A percentile compares a stretch with the other conserved stretches of the same genome.
Conservation (phyloP, 805 yeast species). For the Grigorovia yakushimaensis region DNA sequence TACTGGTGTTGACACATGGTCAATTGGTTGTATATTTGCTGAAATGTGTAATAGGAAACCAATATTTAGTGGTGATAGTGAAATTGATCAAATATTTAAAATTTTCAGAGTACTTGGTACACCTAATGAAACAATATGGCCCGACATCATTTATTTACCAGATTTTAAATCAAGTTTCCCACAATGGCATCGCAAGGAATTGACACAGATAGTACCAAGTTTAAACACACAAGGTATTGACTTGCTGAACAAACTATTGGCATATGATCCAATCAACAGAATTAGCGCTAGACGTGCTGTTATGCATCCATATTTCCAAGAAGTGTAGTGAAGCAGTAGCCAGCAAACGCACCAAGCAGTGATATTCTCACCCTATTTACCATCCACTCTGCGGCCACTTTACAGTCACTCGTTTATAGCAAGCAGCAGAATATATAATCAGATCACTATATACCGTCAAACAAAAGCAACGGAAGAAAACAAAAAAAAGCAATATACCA, state of each 20-base stretch:
- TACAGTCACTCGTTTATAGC: not conserved
- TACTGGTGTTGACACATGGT: slow-evolving; percentile 97
- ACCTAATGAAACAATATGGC: slow-evolving; percentile 94
- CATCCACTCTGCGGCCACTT: not conserved
- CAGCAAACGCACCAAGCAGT: too few relatives aligned
- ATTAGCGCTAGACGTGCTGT: slow-evolving; percentile 92
- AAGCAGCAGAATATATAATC: not conserved
- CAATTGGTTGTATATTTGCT: slow-evolving; percentile 95
- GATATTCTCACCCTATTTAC: too few relatives aligned
- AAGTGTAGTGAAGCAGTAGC: too few relatives aligned
- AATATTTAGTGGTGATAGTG: slow-evolving; percentile 89
- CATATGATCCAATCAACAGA: slow-evolving; percentile 88
- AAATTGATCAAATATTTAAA: slow-evolving; percentile 87
- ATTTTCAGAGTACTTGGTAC: slow-evolving; percentile 94
- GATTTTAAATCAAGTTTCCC: slow-evolving; percentile 81
- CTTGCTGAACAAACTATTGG: slow-evolving; percentile 64
- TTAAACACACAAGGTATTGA: slow-evolving; percentile 80
- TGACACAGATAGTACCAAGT: slow-evolving; percentile 66
- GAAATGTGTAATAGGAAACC: slow-evolving; percentile 99
- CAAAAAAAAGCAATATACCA: not conserved
- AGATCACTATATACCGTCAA: not conserved
- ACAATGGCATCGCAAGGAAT: slow-evolving; percentile 80
- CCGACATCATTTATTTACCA: slow-evolving; percentile 85
- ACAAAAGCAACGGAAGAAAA: not conserved
- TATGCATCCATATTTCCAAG: slow-evolving; percentile 56